Conservation (phyloP, 257 asterid genomes). For the Hygrophila difformis region DNA sequence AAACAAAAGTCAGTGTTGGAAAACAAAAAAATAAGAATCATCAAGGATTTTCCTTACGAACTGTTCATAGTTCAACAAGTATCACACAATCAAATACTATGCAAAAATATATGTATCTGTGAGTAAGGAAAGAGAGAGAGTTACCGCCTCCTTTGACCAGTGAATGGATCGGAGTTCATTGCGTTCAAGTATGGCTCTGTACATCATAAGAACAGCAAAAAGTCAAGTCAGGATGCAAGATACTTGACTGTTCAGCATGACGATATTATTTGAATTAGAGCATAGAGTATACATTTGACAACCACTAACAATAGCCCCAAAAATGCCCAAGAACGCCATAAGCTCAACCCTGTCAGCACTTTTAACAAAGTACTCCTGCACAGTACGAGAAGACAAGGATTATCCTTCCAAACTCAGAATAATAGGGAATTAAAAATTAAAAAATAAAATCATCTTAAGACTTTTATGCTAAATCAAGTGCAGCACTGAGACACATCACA, state of each 20-base stretch:
- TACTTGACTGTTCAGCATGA: not conserved
- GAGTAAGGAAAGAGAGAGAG: conserved; percentile 22
- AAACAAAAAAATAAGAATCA: too few species aligned
- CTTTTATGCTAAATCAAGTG: not conserved
- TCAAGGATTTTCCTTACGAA: too few species aligned
- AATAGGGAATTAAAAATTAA: not conserved
- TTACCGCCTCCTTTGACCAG: conserved; percentile 78
- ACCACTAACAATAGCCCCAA: conserved; percentile 87
- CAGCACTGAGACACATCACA: not conserved
- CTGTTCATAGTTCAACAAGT: too few species aligned
- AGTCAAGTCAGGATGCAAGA: not conserved
- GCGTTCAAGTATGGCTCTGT: conserved; percentile 78
- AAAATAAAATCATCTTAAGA: not conserved
- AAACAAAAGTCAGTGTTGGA: too few species aligned
- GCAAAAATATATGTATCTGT: too few species aligned
- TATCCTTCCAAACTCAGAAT: not conserved
- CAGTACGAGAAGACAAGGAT: conserved; percentile 11
- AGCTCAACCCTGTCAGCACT: conserved; percentile 89
- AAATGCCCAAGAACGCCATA: conserved; percentile 84
- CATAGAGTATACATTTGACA: conserved; percentile 65
- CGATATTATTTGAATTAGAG: conserved; percentile 2
- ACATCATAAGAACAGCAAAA: conserved; percentile 3
- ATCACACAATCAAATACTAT: too few species aligned
- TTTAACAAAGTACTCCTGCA: conserved; percentile 81
- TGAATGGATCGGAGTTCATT: conserved; percentile 65